Percentiles rank a stretch among this genome's conserved stretches.
phyloP scores from a whole-genome alignment of 345 rosid genomes.

The Populus euphratica region DNA sequence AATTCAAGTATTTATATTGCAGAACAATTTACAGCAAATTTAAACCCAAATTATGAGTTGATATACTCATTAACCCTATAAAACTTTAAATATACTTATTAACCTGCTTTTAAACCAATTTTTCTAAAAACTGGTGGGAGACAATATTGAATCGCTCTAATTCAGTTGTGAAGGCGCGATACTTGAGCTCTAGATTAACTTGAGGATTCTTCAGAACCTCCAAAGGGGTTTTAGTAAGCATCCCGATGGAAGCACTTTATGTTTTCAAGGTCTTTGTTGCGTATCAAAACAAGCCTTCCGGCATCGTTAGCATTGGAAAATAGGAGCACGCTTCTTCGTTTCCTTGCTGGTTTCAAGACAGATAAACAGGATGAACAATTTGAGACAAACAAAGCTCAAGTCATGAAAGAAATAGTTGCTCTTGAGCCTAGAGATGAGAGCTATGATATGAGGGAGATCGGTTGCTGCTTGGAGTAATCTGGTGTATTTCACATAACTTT shows the following conservation, averaged over 20 bases:
- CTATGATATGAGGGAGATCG: neutral
- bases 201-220: constrained; percentile 72
- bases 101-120: no score
- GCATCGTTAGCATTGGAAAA: constrained; percentile 35
- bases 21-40: no score
- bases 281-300: constrained; percentile 47
- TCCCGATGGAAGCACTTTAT: constrained; percentile 92
- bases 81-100: no score
- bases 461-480: neutral
- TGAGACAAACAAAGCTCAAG: constrained; percentile 90
- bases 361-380: constrained; percentile 83
- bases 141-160: constrained; percentile 58
- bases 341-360: constrained; percentile 37
- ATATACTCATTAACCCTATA: no score
- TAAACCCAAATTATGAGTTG: no score
- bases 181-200: constrained; percentile 58
- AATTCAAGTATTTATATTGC: no score
- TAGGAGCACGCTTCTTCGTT: constrained; percentile 47
- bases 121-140: constrained; percentile 43
- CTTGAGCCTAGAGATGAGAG: constrained; percentile 45
- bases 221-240: constrained; percentile 86
- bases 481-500: neutral
- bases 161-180: constrained; percentile 52
- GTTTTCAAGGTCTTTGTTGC: constrained; percentile 76
- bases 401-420: constrained; percentile 71